Evolutionary conservation across 2,329 filamentous ascomycete species (phyloP).

Genomic region (Curvularia sp.): DNA sequence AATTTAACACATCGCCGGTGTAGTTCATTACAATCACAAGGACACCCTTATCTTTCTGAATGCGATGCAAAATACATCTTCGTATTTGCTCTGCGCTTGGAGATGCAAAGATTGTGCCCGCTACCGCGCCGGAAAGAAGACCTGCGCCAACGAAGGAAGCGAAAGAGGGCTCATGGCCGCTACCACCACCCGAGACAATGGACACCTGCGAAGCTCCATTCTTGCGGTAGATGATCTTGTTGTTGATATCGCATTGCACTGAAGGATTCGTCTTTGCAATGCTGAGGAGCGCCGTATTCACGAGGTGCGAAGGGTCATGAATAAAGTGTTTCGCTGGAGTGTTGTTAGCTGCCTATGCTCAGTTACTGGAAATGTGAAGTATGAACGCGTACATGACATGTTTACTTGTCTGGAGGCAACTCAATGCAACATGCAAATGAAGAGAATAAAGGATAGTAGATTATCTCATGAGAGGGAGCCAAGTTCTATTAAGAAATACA

Average conservation of each 20-base stretch:
- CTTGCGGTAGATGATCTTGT: conserved; percentile 69
- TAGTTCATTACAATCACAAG: conserved; percentile 97
- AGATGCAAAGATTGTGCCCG: conserved; percentile 85
- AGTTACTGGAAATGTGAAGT: background rate
- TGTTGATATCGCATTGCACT: conserved; percentile 74
- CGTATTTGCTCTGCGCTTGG: conserved; percentile 84
- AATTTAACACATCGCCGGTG: conserved; percentile 79
- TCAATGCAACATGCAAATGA: background rate
- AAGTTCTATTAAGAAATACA: conserved; percentile 2
- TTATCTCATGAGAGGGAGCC: background rate
- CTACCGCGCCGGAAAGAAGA: conserved; percentile 79
- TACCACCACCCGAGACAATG: conserved; percentile 86
- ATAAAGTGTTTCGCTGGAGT: conserved; percentile 79
- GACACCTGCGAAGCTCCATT: conserved; percentile 66
- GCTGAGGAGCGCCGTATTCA: conserved; percentile 76
- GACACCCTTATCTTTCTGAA: conserved; percentile 75
- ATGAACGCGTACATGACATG: conserved; percentile 14
- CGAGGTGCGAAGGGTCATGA: conserved; percentile 79
- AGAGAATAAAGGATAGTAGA: background rate
- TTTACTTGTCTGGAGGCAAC: background rate
- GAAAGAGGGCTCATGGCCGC: conserved; percentile 89
- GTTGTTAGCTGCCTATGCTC: conserved; percentile 1
- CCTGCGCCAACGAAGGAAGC: conserved; percentile 83
- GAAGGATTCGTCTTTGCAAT: conserved; percentile 85
- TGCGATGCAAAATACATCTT: conserved; percentile 73